Conservation (phyloP, 148 eudicot genomes). For the Linanthus parryae region DNA sequence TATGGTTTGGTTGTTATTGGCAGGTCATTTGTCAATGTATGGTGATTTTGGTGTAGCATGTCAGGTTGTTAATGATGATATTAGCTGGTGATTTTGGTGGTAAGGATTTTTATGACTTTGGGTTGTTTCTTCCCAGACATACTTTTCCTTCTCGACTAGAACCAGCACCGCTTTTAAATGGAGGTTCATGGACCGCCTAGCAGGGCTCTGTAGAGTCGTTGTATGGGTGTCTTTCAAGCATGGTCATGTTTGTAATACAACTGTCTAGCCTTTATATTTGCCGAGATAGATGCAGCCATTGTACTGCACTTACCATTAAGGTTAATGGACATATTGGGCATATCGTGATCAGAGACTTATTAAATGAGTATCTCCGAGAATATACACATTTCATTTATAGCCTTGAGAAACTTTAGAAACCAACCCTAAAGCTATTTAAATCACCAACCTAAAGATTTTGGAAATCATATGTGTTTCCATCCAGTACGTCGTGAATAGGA, state of each 20-base stretch:
- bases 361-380: slow-evolving; percentile 12
- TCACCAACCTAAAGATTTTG: slow-evolving; percentile 11
- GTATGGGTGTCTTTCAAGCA: too few relatives aligned
- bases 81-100: too few relatives aligned
- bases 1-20: too few relatives aligned
- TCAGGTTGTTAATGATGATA: too few relatives aligned
- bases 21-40: too few relatives aligned
- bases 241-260: slow-evolving; percentile 18
- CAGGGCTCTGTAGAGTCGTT: too few relatives aligned
- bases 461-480: slow-evolving; percentile 13
- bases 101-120: too few relatives aligned
- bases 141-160: too few relatives aligned
- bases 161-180: too few relatives aligned
- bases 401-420: slow-evolving; percentile 2
- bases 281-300: slow-evolving; percentile 16
- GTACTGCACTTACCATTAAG: slow-evolving; percentile 15
- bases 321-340: slow-evolving; percentile 14
- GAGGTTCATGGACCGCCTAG: too few relatives aligned
- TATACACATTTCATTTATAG: slow-evolving; percentile 7
- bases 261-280: slow-evolving; percentile 50
- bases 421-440: slow-evolving; percentile 12
- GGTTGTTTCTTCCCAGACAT: too few relatives aligned
- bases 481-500: slow-evolving; percentile 1
- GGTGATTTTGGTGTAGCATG: too few relatives aligned
- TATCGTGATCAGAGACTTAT: slow-evolving; percentile 8